Evolutionary conservation across 2,329 filamentous ascomycete species (phyloP), one percentile per base, ranked within the genome.

Genomic region (Leptosphaerulina australis): DNA sequence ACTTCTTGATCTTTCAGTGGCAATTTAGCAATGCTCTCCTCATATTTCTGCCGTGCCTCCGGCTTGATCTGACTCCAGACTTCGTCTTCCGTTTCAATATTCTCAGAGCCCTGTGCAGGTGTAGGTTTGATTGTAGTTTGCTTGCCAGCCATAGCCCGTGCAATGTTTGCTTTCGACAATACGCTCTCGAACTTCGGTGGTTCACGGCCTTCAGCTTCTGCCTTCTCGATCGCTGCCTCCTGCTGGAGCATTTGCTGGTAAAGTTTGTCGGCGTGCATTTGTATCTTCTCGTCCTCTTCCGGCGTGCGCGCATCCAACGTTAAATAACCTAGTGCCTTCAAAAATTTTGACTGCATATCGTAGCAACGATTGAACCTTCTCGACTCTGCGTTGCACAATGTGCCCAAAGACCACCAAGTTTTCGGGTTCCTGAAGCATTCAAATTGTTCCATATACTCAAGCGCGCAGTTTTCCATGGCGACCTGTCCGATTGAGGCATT

Each of bases 191-290:
- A 86, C 15, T 77, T 75, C 0, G 88, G 87, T 35, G 79, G 68
- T 64, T 63, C 76, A 64, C 66, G 72, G 57, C 66, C 83, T 72
- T 73, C 81, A 44, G 80, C 78, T 71, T 85, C 85, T 26, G 88
- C 88, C 63, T 85, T 81, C 57, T 88, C 84, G n/a, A 89, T 84
- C 56, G 81, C 83, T 15, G 79, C 79, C 74, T 99, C 93, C 69
- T 96, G 91, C 54, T 84, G 82, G 28, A 96, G 74, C 86, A 97
- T 91, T 62, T 88, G 85, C 66, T 93, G 88, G 74, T 91, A 99
- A 30, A 99, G 80, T 56, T 84, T 84, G 76, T 99, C 94, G 51
- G 93, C 93, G 72, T 97, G 92, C 87, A 97, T 90, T 74, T 97
- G 94, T 55, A 99, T 77, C 52, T 49, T 91, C 61, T 88, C 84